Evolutionary conservation across 208 protist genomes (phyloP).

Genomic region (Trypanosoma melophagium): DNA sequence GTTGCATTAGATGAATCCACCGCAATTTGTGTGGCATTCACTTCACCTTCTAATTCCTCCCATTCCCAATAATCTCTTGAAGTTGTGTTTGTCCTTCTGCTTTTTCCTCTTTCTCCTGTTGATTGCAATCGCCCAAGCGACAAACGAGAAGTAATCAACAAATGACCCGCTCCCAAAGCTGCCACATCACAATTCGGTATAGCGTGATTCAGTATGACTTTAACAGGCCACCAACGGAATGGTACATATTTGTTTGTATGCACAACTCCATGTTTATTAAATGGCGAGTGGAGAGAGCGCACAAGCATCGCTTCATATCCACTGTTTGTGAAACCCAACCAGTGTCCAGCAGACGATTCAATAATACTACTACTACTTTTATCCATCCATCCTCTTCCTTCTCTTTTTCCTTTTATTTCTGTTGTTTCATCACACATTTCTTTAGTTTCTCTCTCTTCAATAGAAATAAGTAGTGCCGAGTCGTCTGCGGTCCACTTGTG

Average conservation of each 20-base stretch:
- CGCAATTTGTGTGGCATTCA: constrained; percentile 9
- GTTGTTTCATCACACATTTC: not conserved
- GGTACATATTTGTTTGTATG: not conserved
- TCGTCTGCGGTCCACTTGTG: constrained; percentile 16
- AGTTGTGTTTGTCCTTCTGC: not conserved
- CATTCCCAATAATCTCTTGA: not conserved
- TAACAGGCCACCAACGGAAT: constrained; percentile 25
- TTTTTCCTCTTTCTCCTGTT: too few relatives aligned
- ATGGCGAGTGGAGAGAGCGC: not conserved
- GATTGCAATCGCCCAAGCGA: constrained; percentile 3
- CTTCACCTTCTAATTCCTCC: constrained; percentile 9
- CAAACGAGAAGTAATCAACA: constrained; percentile 10
- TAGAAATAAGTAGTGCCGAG: not conserved
- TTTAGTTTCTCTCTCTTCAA: not conserved
- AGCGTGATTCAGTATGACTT: constrained; percentile 2
- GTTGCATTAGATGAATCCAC: not conserved
- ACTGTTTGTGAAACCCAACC: constrained; percentile 8
- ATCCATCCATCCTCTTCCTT: too few relatives aligned
- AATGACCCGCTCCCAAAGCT: constrained; percentile 1
- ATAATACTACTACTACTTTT: not conserved
- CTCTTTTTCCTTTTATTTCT: not conserved
- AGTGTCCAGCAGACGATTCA: not conserved
- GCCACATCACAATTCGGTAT: not conserved
- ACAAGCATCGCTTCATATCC: constrained; percentile 2
- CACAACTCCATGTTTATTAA: not conserved